Evolutionary conservation across 2,329 filamentous ascomycete genomes (phyloP).

Genomic region (Ophioceras dolichostomum): DNA sequence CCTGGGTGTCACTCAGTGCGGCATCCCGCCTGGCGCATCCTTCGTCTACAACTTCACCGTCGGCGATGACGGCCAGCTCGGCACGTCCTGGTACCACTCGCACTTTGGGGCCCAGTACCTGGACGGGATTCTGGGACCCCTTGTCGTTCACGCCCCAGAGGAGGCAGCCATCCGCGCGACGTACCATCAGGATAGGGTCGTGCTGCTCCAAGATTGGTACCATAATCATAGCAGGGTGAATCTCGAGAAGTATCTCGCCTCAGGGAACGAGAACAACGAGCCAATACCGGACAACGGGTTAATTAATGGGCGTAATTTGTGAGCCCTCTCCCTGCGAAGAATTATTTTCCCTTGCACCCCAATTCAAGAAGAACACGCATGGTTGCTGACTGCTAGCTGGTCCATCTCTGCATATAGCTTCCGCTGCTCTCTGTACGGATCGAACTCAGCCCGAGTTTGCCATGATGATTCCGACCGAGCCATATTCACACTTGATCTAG

Average conservation of each 20-base stretch:
- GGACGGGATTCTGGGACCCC: slow-evolving; percentile 51
- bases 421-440: slow-evolving; percentile 2
- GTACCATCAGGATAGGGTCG: slow-evolving; percentile 42
- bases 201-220: slow-evolving; percentile 66
- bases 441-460: slow-evolving; percentile 1
- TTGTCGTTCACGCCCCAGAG: slow-evolving; percentile 51
- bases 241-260: slow-evolving; percentile 41
- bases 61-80: slow-evolving; percentile 14
- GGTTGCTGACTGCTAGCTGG: neutral
- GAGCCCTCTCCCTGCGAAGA: neutral
- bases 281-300: slow-evolving; percentile 54
- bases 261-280: slow-evolving; percentile 45
- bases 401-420: no score
- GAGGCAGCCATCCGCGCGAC: slow-evolving; percentile 31
- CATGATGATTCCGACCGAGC: slow-evolving; percentile 2
- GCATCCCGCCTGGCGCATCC: slow-evolving; percentile 38
- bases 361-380: neutral
- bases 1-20: slow-evolving; percentile 42
- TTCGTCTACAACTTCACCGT: slow-evolving; percentile 51
- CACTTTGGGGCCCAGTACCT: slow-evolving; percentile 49
- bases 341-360: neutral
- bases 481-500: neutral
- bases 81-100: slow-evolving; percentile 42
- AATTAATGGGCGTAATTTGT: slow-evolving; percentile 37
- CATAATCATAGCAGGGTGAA: slow-evolving; percentile 38